Conservation (phyloP, 306 rosid genomes). For the Pyrus communis region DNA sequence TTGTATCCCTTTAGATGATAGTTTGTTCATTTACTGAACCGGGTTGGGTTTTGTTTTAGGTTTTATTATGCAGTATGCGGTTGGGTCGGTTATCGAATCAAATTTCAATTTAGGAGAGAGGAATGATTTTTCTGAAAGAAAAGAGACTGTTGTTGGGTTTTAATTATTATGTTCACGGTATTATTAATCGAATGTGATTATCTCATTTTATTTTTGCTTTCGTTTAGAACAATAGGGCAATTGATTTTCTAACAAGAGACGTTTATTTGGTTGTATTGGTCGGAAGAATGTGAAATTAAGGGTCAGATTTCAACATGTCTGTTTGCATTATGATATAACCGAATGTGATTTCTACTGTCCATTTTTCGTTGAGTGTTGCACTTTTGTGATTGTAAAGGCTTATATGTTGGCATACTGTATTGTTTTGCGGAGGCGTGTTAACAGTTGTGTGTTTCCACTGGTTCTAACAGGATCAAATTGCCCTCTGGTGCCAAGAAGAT, state of each 20-base stretch:
- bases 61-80: too few relatives aligned
- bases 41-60: not conserved
- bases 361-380: too few relatives aligned
- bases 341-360: too few relatives aligned
- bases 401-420: too few relatives aligned
- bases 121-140: too few relatives aligned
- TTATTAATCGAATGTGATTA: too few relatives aligned
- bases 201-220: not conserved
- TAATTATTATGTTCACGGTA: too few relatives aligned
- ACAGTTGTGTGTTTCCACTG: not conserved
- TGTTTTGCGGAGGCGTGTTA: not conserved
- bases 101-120: too few relatives aligned
- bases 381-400: not conserved
- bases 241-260: not conserved
- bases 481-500: conserved; percentile 18
- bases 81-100: too few relatives aligned
- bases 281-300: not conserved
- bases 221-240: too few relatives aligned
- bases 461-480: conserved; percentile 9
- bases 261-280: not conserved
- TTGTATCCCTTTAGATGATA: not conserved
- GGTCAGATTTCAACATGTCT: not conserved
- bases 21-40: not conserved
- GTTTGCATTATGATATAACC: too few relatives aligned
- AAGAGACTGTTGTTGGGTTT: too few relatives aligned